Percentiles rank a stretch among this genome's conserved stretches.
Evolutionary conservation across 805 yeast genomes (phyloP).

Genomic region (Schwanniomyces yamadae): DNA sequence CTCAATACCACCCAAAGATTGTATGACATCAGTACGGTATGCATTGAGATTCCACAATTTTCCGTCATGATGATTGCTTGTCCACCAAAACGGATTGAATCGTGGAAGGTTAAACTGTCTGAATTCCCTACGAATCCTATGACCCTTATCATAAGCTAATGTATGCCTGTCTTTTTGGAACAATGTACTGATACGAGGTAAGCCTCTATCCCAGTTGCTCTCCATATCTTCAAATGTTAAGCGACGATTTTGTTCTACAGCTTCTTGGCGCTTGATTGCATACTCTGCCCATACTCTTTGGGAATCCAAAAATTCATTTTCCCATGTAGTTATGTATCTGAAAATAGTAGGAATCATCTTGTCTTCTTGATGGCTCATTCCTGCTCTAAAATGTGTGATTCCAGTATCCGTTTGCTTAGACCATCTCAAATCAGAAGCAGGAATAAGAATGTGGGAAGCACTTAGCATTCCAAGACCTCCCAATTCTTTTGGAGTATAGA

Average conservation of each 20-base stretch:
- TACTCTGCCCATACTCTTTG: constrained; percentile 98
- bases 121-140: constrained; percentile 77
- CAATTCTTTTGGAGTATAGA: constrained; percentile 93
- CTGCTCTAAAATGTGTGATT: constrained; percentile 89
- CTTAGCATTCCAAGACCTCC: constrained; percentile 98
- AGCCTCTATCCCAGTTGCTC: constrained; percentile 93
- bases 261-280: constrained; percentile 85
- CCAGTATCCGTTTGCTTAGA: constrained; percentile 93
- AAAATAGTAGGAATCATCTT: constrained; percentile 89
- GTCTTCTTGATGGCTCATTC: constrained; percentile 80
- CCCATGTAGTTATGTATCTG: constrained; percentile 94
- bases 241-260: constrained; percentile 79
- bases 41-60: constrained; percentile 91
- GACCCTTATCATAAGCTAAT: constrained; percentile 92
- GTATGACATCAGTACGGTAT: constrained; percentile 93
- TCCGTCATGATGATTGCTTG: constrained; percentile 90
- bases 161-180: constrained; percentile 96
- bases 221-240: constrained; percentile 91
- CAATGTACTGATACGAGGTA: constrained; percentile 91
- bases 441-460: constrained; percentile 94
- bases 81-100: constrained; percentile 96
- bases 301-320: constrained; percentile 89
- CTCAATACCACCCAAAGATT: constrained; percentile 96
- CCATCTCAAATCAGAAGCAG: constrained; percentile 89
- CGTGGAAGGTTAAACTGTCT: constrained; percentile 69